A percentile compares a stretch with the other conserved stretches of the same genome.
Conservation (phyloP, 2,329 filamentous ascomycete species). For the Pseudogymnoascus sp. region DNA sequence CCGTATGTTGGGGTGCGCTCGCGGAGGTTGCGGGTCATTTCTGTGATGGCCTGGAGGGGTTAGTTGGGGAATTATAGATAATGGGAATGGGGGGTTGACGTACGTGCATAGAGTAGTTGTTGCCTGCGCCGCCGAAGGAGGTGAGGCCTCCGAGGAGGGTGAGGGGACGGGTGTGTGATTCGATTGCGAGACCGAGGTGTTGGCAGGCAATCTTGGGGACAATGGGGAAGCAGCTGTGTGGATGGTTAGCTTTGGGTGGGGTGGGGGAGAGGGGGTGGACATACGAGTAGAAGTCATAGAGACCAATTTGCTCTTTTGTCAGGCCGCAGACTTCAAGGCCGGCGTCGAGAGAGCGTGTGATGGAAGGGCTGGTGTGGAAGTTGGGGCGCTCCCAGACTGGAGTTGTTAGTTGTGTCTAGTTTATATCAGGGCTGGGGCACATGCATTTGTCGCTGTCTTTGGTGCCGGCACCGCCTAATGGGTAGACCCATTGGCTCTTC, state of each 20-base stretch:
- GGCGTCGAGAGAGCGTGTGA: conserved; percentile 48
- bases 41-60: conserved; percentile 37
- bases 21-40: conserved; percentile 46
- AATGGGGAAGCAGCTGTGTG: conserved; percentile 55
- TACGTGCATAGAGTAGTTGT: conserved; percentile 63
- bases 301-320: conserved; percentile 43
- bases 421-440: conserved; percentile 15
- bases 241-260: not conserved
- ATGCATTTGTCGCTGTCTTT: conserved; percentile 47
- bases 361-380: conserved; percentile 48
- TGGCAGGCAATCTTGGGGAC: conserved; percentile 57
- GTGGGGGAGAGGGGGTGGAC: conserved; percentile 5
- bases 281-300: conserved; percentile 56
- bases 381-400: conserved; percentile 54
- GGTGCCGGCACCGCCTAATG: conserved; percentile 54
- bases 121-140: conserved; percentile 60
- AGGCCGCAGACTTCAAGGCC: conserved; percentile 41
- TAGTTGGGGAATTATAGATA: not conserved
- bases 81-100: not conserved
- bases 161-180: conserved; percentile 39
- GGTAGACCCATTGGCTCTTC: conserved; percentile 51
- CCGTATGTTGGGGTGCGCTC: conserved; percentile 34
- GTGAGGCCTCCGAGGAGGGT: conserved; percentile 58
- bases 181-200: conserved; percentile 46
- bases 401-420: conserved; percentile 11